These are phyloP conservation scores for Aspergillus fijiensis DNA, from an alignment of 2,329 filamentous ascomycete genomes.

Conservation along the genomic window DNA sequence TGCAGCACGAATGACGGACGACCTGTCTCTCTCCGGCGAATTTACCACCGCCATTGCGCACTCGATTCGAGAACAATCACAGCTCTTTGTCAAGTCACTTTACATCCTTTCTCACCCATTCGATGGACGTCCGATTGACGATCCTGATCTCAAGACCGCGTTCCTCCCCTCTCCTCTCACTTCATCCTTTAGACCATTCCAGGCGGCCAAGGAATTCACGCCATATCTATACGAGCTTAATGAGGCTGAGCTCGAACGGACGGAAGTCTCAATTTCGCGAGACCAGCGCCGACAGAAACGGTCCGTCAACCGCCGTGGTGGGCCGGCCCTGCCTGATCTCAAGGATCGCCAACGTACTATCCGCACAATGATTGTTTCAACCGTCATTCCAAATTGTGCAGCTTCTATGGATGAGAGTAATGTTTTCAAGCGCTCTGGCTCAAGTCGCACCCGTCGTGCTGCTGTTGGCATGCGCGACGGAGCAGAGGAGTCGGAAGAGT, in stretches of 20 bases:
- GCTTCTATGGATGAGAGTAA: slow-evolving; percentile 77
- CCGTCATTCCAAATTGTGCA: slow-evolving; percentile 84
- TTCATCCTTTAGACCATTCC: slow-evolving; percentile 82
- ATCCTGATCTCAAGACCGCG: slow-evolving; percentile 79
- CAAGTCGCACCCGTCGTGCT: slow-evolving; percentile 58
- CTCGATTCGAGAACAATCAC: slow-evolving; percentile 92
- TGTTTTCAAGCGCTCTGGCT: slow-evolving; percentile 75
- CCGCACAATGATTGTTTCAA: slow-evolving; percentile 86
- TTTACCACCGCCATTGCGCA: slow-evolving; percentile 98
- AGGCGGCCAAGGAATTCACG: slow-evolving; percentile 89
- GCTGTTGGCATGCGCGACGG: slow-evolving; percentile 58
- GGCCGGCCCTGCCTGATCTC: slow-evolving; percentile 89
- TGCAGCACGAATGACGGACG: slow-evolving; percentile 80
- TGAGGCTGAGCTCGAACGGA: slow-evolving; percentile 83
- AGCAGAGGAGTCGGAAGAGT: slow-evolving; percentile 79
- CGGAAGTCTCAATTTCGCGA: slow-evolving; percentile 87
- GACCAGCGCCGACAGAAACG: slow-evolving; percentile 94
- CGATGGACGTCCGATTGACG: slow-evolving; percentile 88
- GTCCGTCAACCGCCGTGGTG: slow-evolving; percentile 88
- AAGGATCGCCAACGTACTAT: slow-evolving; percentile 94
- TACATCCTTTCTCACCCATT: slow-evolving; percentile 94
- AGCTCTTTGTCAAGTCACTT: slow-evolving; percentile 88
- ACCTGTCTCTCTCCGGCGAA: slow-evolving; percentile 88
- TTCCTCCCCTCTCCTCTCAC: slow-evolving; percentile 83
- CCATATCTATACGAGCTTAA: slow-evolving; percentile 93